Evolutionary conservation across 148 eudicot genomes (phyloP).

Genomic region (Linanthus parryae): DNA sequence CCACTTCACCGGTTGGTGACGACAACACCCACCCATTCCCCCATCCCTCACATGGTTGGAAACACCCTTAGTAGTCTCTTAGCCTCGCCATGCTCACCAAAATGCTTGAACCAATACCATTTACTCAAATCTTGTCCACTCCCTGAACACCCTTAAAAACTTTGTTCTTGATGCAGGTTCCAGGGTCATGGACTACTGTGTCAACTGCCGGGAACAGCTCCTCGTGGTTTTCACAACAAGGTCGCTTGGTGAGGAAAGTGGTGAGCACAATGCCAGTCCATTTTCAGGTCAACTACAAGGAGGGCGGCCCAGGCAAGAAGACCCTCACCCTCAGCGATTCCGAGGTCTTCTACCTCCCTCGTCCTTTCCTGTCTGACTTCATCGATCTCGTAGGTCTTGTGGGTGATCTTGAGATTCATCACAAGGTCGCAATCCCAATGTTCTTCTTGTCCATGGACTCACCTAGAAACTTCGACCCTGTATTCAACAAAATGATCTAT

Average conservation of each 20-base stretch:
- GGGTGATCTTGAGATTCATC: conserved; percentile 67
- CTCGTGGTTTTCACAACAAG: conserved; percentile 56
- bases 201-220: conserved; percentile 26
- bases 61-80: too few relatives aligned
- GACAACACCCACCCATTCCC: background rate
- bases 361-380: conserved; percentile 51
- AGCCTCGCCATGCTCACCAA: too few relatives aligned
- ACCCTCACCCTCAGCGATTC: conserved; percentile 58
- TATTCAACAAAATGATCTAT: conserved; percentile 51
- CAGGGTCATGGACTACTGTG: conserved; percentile 54
- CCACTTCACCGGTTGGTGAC: background rate
- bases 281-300: conserved; percentile 72
- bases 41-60: background rate
- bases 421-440: conserved; percentile 82
- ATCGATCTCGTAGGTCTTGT: conserved; percentile 54
- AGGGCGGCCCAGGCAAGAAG: conserved; percentile 20
- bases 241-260: conserved; percentile 66
- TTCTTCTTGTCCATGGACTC: conserved; percentile 71
- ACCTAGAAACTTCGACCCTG: conserved; percentile 58
- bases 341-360: conserved; percentile 78
- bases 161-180: conserved; percentile 34
- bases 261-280: conserved; percentile 82
- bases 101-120: background rate
- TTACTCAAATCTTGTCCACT: background rate
- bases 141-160: background rate